A percentile compares a stretch with the other conserved stretches of the same genome.
These are phyloP conservation scores for Pisolithus tinctorius DNA, from an alignment of 768 basidiomycete genomes.

Conservation along the genomic window DNA sequence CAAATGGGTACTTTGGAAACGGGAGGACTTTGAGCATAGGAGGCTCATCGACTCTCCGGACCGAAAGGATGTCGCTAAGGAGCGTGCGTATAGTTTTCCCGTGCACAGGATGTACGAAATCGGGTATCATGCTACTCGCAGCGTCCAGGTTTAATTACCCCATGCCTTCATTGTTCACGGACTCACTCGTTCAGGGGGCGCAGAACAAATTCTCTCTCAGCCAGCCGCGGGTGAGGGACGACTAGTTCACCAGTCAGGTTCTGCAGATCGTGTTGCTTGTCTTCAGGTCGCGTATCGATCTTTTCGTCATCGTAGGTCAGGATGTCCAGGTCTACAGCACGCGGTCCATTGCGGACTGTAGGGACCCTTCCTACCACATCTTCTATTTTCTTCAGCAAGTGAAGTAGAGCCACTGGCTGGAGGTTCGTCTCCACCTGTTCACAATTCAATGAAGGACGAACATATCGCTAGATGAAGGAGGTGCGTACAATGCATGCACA, in stretches of 20 bases:
- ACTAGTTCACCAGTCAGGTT: conserved; percentile 63
- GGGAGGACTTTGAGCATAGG: conserved; percentile 71
- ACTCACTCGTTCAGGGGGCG: conserved; percentile 79
- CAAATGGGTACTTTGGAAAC: conserved; percentile 52
- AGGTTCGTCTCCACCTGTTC: conserved; percentile 74
- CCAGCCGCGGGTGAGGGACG: conserved; percentile 76
- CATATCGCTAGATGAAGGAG: not conserved
- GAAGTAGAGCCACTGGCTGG: conserved; percentile 49
- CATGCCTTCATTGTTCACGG: not conserved
- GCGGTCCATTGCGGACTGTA: conserved; percentile 77
- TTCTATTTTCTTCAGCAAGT: conserved; percentile 70
- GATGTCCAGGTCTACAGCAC: conserved; percentile 87
- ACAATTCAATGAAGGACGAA: not conserved
- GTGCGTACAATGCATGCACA: conserved; percentile 79
- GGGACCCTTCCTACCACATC: conserved; percentile 67
- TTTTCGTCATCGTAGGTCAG: conserved; percentile 59
- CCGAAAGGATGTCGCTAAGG: conserved; percentile 33
- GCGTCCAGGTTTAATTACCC: not conserved
- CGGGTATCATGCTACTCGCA: conserved; percentile 66
- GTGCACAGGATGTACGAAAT: conserved; percentile 57
- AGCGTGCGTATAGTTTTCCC: conserved; percentile 42
- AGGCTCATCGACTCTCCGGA: conserved; percentile 24
- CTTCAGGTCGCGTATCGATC: conserved; percentile 50
- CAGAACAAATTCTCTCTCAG: conserved; percentile 89
- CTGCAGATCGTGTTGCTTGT: conserved; percentile 55